Base-by-base conservation (phyloP, 73 alveolate species). In the Paramecium primaurelia region DNA sequence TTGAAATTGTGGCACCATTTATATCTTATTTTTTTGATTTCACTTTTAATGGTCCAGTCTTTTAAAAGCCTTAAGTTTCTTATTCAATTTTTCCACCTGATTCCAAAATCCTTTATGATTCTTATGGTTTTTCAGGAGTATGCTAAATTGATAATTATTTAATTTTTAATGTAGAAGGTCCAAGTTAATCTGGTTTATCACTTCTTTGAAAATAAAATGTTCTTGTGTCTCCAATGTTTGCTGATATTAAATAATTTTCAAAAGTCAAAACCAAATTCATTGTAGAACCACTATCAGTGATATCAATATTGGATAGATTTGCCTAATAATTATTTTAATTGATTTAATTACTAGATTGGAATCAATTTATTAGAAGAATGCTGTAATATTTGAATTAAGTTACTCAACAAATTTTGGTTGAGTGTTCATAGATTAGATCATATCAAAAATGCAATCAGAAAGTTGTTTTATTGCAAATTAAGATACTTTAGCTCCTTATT, bases 1-100 rank as follows among this genome's bases (percentile, higher is more conserved):
- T 58, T 28, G 95, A 42, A 77, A 87, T 89, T 3, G 95, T 95
- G 12, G 75, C 73, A 28, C 96, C 96, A 26, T 54, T 18, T 9
- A 54, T 54, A 54, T 54, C 69, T 54, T 54, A 54, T 8, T 54
- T 54, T 54, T 54, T 54, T 18, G 69, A 54, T 18, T 54, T 54
- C 10, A 54, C 69, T 54, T 54, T 54, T 18, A 54, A 54, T 16
- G 69, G 69, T 54, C 69, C 69, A n/a, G 69, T 54, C 34, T 54
- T 54, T 54, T 54, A 36, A 54, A 54, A 54, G 20, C 69, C 69
- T 54, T 54, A 22, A n/a, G 69, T 54, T 12, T 54, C 69, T 8
- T 54, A 54, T 16, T 54, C 69, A 54, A 54, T 54, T 54, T 54
- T 54, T 54, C 69, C 69, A n/a, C 69, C 69, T 54, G 30, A 54